Percentiles rank a stretch among this genome's conserved stretches.
These are phyloP conservation scores for Pythium grandisporangium DNA, from an alignment of 352 stramenopile species.

Conservation along the genomic window DNA sequence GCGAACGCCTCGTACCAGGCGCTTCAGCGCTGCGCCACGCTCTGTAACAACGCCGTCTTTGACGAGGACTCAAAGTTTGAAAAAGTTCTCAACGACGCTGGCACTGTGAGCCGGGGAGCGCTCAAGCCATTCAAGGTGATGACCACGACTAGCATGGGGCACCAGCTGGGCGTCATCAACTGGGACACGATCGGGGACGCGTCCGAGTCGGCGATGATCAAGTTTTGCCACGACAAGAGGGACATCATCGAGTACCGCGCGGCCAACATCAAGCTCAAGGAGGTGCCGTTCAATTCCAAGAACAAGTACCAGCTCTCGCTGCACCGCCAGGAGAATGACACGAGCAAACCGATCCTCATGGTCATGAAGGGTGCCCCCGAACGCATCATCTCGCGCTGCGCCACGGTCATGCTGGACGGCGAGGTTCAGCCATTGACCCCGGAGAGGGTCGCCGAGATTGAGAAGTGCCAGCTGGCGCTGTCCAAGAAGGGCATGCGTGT, in stretches of 20 bases:
- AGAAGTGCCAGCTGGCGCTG: conserved; percentile 32
- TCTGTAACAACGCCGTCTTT: conserved; percentile 79
- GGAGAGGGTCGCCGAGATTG: conserved; percentile 76
- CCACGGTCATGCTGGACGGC: conserved; percentile 33
- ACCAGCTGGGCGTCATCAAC: conserved; percentile 33
- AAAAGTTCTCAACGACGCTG: conserved; percentile 32
- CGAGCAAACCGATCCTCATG: conserved; percentile 46
- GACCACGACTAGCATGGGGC: conserved; percentile 25
- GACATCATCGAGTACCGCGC: conserved; percentile 65
- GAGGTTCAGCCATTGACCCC: conserved; percentile 84
- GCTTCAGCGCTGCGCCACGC: conserved; percentile 50
- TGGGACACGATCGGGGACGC: conserved; percentile 72
- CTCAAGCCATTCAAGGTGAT: conserved; percentile 53
- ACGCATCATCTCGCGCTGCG: conserved; percentile 90
- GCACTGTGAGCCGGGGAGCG: conserved; percentile 29
- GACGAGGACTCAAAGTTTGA: conserved; percentile 79
- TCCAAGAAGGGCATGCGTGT: conserved; percentile 62
- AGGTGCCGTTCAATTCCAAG: conserved; percentile 80
- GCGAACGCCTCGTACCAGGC: conserved; percentile 30
- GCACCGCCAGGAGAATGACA: conserved; percentile 72
- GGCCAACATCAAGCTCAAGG: conserved; percentile 67
- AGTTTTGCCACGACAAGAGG: conserved; percentile 68
- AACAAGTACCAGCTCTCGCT: conserved; percentile 84
- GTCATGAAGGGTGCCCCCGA: conserved; percentile 97
- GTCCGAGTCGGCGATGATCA: conserved; percentile 81